Percentiles rank a stretch among this genome's conserved stretches.
phyloP scores from a whole-genome alignment of 164 flowering plant genomes.

The Platanus orientalis region DNA sequence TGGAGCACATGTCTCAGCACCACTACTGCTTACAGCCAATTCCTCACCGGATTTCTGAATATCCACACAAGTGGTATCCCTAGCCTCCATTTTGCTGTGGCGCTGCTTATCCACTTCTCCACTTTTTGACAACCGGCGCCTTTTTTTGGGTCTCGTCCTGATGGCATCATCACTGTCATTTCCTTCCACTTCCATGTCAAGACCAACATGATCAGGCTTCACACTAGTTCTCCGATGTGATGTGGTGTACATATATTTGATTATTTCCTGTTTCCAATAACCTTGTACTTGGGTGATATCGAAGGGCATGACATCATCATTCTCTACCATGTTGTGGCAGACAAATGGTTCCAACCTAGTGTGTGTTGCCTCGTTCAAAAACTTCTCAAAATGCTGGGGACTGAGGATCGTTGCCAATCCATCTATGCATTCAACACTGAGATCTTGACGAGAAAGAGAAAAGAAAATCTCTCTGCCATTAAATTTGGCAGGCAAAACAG shows the following conservation, averaged over 20 bases:
- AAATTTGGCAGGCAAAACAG: slow-evolving; percentile 60
- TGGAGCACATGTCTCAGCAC: slow-evolving; percentile 5
- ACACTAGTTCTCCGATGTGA: slow-evolving; percentile 13
- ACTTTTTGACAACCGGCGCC: slow-evolving; percentile 27
- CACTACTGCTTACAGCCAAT: slow-evolving; percentile 8
- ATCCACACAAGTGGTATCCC: slow-evolving; percentile 11
- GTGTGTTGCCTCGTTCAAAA: slow-evolving; percentile 32
- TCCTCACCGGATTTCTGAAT: slow-evolving; percentile 7
- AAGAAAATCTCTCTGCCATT: slow-evolving; percentile 94
- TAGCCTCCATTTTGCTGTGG: slow-evolving; percentile 5
- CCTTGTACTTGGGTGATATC: slow-evolving; percentile 71
- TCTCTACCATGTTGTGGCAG: slow-evolving; percentile 59
- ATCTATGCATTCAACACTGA: slow-evolving; percentile 93
- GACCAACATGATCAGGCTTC: slow-evolving; percentile 15
- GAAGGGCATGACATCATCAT: slow-evolving; percentile 59
- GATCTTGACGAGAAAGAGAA: slow-evolving; percentile 95
- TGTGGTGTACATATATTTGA: slow-evolving; percentile 31
- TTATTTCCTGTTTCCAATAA: slow-evolving; percentile 71
- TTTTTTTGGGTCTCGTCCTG: slow-evolving; percentile 39
- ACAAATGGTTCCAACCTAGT: slow-evolving; percentile 47
- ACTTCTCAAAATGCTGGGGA: slow-evolving; percentile 69
- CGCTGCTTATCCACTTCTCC: slow-evolving; percentile 8
- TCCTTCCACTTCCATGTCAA: slow-evolving; percentile 13
- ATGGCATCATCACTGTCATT: slow-evolving; percentile 11
- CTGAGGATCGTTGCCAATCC: slow-evolving; percentile 79